phyloP scores from a whole-genome alignment of 1,139 yeast genomes.

The Geotrichum siamense region DNA sequence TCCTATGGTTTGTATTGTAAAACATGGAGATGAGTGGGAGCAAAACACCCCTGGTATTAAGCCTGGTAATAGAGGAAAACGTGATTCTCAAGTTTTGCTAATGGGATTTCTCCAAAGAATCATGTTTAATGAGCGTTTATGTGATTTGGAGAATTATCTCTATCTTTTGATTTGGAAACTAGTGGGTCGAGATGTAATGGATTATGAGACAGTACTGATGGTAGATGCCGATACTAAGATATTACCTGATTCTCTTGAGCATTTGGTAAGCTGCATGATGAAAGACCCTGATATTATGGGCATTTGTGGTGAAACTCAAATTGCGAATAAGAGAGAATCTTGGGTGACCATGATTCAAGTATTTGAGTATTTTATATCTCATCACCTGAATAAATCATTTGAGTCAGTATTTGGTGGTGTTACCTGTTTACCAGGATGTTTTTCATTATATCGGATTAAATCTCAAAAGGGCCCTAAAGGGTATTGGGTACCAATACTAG shows the following conservation, averaged over 20 bases:
- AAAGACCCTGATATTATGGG: slow-evolving; percentile 33
- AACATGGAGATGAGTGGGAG: slow-evolving; percentile 30
- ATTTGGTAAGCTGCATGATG: slow-evolving; percentile 30
- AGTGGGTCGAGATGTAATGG: slow-evolving; percentile 30
- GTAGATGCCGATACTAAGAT: slow-evolving; percentile 37
- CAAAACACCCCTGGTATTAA: slow-evolving; percentile 38
- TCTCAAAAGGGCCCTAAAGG: slow-evolving; percentile 46
- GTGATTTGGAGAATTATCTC: slow-evolving; percentile 33
- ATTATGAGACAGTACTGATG: slow-evolving; percentile 33
- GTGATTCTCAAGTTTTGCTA: slow-evolving; percentile 35
- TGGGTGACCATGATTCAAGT: slow-evolving; percentile 37
- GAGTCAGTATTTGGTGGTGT: slow-evolving; percentile 37
- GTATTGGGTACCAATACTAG: slow-evolving; percentile 69
- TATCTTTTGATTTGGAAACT: slow-evolving; percentile 30
- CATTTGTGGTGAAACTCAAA: slow-evolving; percentile 35
- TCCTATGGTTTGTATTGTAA: slow-evolving; percentile 33
- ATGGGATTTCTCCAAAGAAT: slow-evolving; percentile 34
- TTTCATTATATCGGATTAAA: slow-evolving; percentile 35
- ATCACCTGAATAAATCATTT: slow-evolving; percentile 35
- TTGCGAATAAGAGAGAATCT: slow-evolving; percentile 31
- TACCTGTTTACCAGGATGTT: slow-evolving; percentile 37
- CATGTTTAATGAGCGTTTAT: slow-evolving; percentile 36
- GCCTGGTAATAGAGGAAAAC: slow-evolving; percentile 36
- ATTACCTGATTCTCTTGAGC: slow-evolving; percentile 30
- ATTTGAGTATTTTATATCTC: slow-evolving; percentile 36